Percentiles rank a stretch among this genome's conserved stretches.
Conservation (phyloP, 495 filamentous ascomycete genomes). For the Penicillium angulare region DNA sequence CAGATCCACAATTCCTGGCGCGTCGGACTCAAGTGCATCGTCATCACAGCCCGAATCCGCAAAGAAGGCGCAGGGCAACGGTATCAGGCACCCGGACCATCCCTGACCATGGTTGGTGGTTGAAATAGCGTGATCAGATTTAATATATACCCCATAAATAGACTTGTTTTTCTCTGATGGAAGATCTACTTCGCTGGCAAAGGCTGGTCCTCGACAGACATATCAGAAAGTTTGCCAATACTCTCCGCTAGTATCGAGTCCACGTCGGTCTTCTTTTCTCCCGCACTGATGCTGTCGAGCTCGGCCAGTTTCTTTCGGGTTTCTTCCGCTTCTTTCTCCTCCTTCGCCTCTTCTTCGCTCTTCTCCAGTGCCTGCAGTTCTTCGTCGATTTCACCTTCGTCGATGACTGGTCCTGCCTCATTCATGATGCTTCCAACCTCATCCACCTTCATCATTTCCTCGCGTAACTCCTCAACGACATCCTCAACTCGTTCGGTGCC, state of each 20-base stretch:
- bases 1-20: constrained; percentile 30
- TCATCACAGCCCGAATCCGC: not conserved
- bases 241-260: constrained; percentile 39
- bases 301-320: constrained; percentile 46
- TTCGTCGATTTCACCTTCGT: constrained; percentile 84
- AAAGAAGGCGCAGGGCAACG: too few species aligned
- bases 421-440: constrained; percentile 77
- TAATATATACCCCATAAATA: not conserved
- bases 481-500: constrained; percentile 73
- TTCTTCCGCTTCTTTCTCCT: constrained; percentile 48
- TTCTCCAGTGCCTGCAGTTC: constrained; percentile 77
- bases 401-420: constrained; percentile 59
- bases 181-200: constrained; percentile 22
- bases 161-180: not conserved
- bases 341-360: constrained; percentile 57
- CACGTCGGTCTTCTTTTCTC: constrained; percentile 21
- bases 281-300: constrained; percentile 38
- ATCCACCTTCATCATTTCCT: constrained; percentile 79
- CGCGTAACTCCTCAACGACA: constrained; percentile 68
- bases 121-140: not conserved
- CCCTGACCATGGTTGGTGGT: too few species aligned
- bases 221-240: constrained; percentile 39
- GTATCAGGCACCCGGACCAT: too few species aligned
- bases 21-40: constrained; percentile 5
- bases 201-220: constrained; percentile 43